Evolutionary conservation across 768 basidiomycete species (phyloP).

Genomic region (Auricularia auricula-judae): DNA sequence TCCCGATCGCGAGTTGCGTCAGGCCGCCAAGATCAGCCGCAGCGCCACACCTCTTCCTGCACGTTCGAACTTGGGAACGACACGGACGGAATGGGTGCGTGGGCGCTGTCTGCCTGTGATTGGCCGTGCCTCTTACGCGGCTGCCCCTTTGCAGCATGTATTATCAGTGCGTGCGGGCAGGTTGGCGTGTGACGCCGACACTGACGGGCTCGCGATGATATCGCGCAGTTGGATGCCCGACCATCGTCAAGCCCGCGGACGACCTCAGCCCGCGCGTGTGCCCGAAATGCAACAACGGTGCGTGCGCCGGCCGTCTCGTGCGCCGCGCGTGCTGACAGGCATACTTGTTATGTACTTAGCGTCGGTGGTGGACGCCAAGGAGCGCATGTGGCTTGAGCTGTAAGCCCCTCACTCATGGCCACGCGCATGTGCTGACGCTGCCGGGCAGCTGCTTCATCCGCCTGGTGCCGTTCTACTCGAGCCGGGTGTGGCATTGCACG

Average conservation of each 20-base stretch:
- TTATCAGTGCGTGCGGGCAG: conserved; percentile 19
- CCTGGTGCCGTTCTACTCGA: conserved; percentile 50
- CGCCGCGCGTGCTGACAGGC: not conserved
- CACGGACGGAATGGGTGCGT: not conserved
- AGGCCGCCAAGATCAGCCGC: too few relatives aligned
- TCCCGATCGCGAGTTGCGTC: too few relatives aligned
- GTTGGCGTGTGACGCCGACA: conserved; percentile 6
- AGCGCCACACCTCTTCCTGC: not conserved
- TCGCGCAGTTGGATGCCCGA: conserved; percentile 52
- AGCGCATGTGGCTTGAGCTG: conserved; percentile 63
- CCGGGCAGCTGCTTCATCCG: conserved; percentile 42
- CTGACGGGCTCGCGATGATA: conserved; percentile 1
- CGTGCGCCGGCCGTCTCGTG: conserved; percentile 7
- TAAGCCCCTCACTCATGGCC: conserved; percentile 15
- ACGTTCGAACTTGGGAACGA: not conserved
- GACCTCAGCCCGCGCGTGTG: conserved; percentile 45
- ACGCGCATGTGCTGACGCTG: not conserved
- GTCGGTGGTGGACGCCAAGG: conserved; percentile 51
- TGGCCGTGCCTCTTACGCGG: too few relatives aligned
- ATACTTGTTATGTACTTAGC: conserved; percentile 22
- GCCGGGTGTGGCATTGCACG: conserved; percentile 57
- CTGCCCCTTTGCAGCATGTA: conserved; percentile 17
- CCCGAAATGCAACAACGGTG: conserved; percentile 64
- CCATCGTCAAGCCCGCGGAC: conserved; percentile 44
- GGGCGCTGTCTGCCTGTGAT: too few relatives aligned